Base-by-base conservation (phyloP, 2,329 filamentous ascomycete species). In the Phialocephala sp. region DNA sequence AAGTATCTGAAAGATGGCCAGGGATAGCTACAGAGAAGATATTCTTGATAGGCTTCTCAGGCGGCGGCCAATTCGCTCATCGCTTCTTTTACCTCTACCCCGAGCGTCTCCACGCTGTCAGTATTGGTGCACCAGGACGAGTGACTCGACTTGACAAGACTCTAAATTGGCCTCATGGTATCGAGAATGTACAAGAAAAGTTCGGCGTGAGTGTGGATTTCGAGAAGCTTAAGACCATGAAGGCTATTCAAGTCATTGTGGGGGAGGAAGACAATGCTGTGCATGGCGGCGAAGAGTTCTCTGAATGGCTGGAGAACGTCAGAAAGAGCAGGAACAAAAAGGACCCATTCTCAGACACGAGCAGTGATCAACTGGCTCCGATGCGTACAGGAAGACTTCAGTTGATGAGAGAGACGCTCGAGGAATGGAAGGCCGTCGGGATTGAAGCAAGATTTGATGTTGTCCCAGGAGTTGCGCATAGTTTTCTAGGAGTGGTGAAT, bases 51-150 rank as follows among this genome's bases (percentile, higher is more conserved):
- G 76, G 75, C 0, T 77, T 74, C 45, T 76, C 74, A 8, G 76
- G 74, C 0, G 76, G 75, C 22, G 76, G 75, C 2, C 75, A 78
- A 62, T 77, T 77, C 60, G 67, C 68, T 0, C 75, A 75, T 41
- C 70, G 76, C 15, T 76, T 78, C 59, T 62, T 77, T 15, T 77
- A 76, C 63, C 61, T 78, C 27, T 69, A 77, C 64, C 73, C 76
- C 2, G 73, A 77, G 61, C 71, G 72, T 9, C 45, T 77, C 0
- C 58, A 64, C 3, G 72, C 71, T 18, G 71, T 72, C 5, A 76
- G 74, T 60, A 57, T 77, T n/a, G 76, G 76, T 22, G 75, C 76
- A 8, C 76, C 75, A 9, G 76, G 75, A 1, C 60, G 66, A n/a
- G 65, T 66, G 4, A 47, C 41, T 20, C 41, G 43, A 11, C 45